Evolutionary conservation across 257 asterid species (phyloP).

Genomic region (Solanum pimpinellifolium): DNA sequence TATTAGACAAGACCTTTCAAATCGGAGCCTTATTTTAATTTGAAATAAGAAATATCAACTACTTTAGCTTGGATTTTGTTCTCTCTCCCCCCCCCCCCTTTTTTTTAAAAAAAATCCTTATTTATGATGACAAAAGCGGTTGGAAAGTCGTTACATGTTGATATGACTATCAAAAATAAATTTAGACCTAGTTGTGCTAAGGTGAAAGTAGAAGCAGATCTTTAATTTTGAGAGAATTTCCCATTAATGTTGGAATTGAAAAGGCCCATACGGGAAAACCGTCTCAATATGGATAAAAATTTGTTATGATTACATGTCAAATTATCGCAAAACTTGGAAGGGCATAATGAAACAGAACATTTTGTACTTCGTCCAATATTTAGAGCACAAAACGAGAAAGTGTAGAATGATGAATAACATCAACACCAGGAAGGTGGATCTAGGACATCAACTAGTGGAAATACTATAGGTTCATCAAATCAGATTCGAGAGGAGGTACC

Average conservation of each 20-base stretch:
- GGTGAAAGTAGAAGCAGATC: background rate
- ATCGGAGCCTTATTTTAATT: background rate
- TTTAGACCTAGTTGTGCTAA: background rate
- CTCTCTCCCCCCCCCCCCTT: background rate
- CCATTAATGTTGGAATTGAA: background rate
- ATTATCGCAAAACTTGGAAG: background rate
- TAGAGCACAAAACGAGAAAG: background rate
- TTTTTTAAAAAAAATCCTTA: background rate
- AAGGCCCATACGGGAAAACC: background rate
- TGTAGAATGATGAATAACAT: background rate
- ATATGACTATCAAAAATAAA: no score
- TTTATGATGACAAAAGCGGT: background rate
- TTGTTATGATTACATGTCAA: background rate
- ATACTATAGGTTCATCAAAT: background rate
- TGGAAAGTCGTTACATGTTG: background rate
- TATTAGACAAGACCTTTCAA: no score
- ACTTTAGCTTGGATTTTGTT: background rate
- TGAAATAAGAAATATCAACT: no score
- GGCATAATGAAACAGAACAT: background rate
- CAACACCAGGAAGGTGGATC: background rate
- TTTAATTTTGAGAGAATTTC: background rate
- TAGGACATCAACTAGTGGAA: background rate
- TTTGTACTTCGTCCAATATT: background rate
- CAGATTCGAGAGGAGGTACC: background rate
- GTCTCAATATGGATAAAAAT: background rate